Conservation (phyloP, 352 stramenopile genomes). For the Elongisporangium anandrum region DNA sequence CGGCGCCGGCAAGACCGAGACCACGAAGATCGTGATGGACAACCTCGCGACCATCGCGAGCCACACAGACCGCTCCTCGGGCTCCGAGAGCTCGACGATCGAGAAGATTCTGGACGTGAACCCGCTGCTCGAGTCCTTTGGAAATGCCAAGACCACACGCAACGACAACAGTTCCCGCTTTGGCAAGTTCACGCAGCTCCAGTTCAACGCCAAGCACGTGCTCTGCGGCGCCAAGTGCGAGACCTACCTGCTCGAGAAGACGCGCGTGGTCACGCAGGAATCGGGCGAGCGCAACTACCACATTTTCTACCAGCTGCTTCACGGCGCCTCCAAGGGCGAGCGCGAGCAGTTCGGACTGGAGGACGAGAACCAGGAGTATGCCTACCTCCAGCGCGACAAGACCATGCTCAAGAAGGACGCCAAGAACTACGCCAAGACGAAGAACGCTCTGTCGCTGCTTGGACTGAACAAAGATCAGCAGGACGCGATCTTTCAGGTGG, state of each 20-base stretch:
- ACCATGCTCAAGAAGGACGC: constrained; percentile 21
- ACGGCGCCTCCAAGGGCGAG: constrained; percentile 34
- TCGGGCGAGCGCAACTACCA: constrained; percentile 97
- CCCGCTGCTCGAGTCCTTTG: constrained; percentile 97
- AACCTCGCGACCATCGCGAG: constrained; percentile 7
- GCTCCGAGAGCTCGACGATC: constrained; percentile 41
- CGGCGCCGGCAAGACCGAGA: constrained; percentile 92
- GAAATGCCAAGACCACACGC: constrained; percentile 95
- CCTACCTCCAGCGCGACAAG: constrained; percentile 43
- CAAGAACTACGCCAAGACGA: constrained; percentile 61
- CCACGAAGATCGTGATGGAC: constrained; percentile 90
- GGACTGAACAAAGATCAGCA: constrained; percentile 51
- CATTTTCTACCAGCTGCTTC: constrained; percentile 97
- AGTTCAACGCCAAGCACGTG: constrained; percentile 82
- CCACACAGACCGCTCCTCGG: constrained; percentile 14
- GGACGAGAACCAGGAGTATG: constrained; percentile 22
- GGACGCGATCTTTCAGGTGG: constrained; percentile 52
- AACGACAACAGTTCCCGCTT: constrained; percentile 97
- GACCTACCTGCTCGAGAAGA: constrained; percentile 88
- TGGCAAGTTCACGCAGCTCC: constrained; percentile 96
- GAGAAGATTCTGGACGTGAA: constrained; percentile 95
- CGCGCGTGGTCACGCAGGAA: constrained; percentile 88
- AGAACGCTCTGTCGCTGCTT: constrained; percentile 51
- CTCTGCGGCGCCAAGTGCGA: constrained; percentile 31
- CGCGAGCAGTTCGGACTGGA: constrained; percentile 39